These are phyloP conservation scores for Seminavis robusta DNA, from an alignment of 108 stramenopile genomes.

Conservation along the genomic window DNA sequence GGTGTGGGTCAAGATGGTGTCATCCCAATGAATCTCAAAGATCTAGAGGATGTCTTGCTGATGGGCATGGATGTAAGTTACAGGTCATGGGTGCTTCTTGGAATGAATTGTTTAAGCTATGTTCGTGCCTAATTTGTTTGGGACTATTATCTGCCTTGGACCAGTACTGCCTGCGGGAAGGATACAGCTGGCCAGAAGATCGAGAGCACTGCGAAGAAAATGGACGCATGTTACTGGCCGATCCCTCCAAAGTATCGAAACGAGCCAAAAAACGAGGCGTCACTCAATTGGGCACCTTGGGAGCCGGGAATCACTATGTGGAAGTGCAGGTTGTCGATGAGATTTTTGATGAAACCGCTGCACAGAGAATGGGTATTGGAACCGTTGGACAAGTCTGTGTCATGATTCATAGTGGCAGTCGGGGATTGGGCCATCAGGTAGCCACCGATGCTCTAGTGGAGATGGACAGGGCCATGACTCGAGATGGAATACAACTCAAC, in stretches of 20 bases:
- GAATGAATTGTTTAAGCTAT: no score
- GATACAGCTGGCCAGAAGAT: slow-evolving; percentile 86
- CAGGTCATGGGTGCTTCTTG: no score
- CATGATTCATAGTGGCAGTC: slow-evolving; percentile 81
- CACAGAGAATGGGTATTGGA: slow-evolving; percentile 69
- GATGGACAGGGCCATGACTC: slow-evolving; percentile 83
- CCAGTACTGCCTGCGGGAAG: slow-evolving; percentile 70
- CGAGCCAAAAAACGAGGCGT: slow-evolving; percentile 83
- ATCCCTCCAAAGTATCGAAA: slow-evolving; percentile 43
- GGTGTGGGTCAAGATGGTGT: slow-evolving; percentile 80
- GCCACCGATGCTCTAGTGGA: slow-evolving; percentile 76
- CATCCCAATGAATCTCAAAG: slow-evolving; percentile 49
- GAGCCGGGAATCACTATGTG: slow-evolving; percentile 85
- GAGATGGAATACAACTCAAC: slow-evolving; percentile 66
- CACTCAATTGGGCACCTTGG: slow-evolving; percentile 81
- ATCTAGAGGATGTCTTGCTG: slow-evolving; percentile 63
- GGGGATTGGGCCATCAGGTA: slow-evolving; percentile 87
- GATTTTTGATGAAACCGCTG: slow-evolving; percentile 65
- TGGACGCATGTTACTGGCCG: slow-evolving; percentile 63
- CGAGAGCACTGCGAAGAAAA: slow-evolving; percentile 71
- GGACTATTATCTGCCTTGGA: no score
- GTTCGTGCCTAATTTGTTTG: no score
- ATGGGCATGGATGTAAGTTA: slow-evolving; percentile 87
- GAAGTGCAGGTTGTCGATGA: slow-evolving; percentile 88
- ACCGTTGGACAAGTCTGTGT: slow-evolving; percentile 66